These are phyloP conservation scores for Shiraia sp. DNA, from an alignment of 2,329 filamentous ascomycete genomes.

Conservation along the genomic window DNA sequence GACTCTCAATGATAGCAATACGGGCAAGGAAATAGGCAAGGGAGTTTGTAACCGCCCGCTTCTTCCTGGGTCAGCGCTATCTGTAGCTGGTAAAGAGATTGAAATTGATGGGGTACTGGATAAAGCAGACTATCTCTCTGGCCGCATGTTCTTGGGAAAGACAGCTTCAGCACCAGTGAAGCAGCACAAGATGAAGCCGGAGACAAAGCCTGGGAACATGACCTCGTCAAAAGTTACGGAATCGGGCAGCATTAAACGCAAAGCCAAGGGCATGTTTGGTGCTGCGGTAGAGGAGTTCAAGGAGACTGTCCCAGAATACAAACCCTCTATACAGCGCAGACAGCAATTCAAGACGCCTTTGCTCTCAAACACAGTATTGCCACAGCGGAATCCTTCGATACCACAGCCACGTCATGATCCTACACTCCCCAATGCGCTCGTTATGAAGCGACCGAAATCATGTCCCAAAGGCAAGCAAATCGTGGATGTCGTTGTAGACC, in stretches of 20 bases:
- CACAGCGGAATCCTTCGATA: conserved; percentile 50
- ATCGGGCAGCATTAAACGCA: not conserved
- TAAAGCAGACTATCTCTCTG: conserved; percentile 61
- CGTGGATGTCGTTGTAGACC: conserved; percentile 75
- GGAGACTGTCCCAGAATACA: conserved; percentile 45
- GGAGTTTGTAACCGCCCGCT: conserved; percentile 60
- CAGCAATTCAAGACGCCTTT: conserved; percentile 66
- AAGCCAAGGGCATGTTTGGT: conserved; percentile 3
- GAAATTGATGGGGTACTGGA: conserved; percentile 67
- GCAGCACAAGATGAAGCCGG: conserved; percentile 17
- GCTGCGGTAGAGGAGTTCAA: conserved; percentile 6
- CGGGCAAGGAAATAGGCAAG: conserved; percentile 66
- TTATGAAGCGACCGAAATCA: conserved; percentile 66
- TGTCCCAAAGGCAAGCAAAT: conserved; percentile 65
- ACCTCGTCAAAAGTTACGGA: conserved; percentile 24
- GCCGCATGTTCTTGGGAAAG: conserved; percentile 50
- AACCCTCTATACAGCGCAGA: conserved; percentile 44
- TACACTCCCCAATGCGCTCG: conserved; percentile 60
- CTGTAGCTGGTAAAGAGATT: conserved; percentile 68
- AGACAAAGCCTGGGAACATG: conserved; percentile 16
- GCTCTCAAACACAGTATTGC: conserved; percentile 56
- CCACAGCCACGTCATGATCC: conserved; percentile 70
- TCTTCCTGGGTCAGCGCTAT: conserved; percentile 63
- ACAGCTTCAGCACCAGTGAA: conserved; percentile 20
- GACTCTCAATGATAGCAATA: conserved; percentile 61